Evolutionary conservation across 192 early-diverging fungal species (phyloP).

Genomic region (Rhizophagus sp.): DNA sequence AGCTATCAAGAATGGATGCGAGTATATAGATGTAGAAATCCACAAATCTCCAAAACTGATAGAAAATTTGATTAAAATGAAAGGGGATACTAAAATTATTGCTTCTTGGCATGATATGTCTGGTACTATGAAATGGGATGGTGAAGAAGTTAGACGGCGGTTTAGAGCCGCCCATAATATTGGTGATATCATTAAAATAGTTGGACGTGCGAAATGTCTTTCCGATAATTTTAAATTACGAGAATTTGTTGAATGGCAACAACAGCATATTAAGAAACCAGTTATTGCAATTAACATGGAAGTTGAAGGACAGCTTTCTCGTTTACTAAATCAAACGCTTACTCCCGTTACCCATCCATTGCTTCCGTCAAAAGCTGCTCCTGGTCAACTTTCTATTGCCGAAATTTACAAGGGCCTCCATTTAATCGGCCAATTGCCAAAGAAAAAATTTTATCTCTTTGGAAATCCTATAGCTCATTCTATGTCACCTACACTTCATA

Average conservation of each 20-base stretch:
- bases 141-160: constrained; percentile 50
- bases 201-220: constrained; percentile 74
- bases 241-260: constrained; percentile 55
- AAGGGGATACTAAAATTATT: constrained; percentile 69
- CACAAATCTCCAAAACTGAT: constrained; percentile 40
- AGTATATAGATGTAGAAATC: constrained; percentile 91
- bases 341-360: constrained; percentile 92
- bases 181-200: constrained; percentile 92
- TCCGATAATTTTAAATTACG: constrained; percentile 84
- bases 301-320: constrained; percentile 81
- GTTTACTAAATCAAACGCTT: constrained; percentile 85
- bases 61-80: constrained; percentile 53
- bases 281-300: constrained; percentile 97
- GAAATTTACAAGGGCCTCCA: constrained; percentile 77
- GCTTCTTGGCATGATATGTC: constrained; percentile 89
- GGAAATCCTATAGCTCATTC: constrained; percentile 91
- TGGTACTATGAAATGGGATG: constrained; percentile 65
- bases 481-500: constrained; percentile 90
- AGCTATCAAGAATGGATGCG: constrained; percentile 86
- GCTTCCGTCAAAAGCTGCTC: constrained; percentile 81
- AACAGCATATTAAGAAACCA: constrained; percentile 49
- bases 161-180: constrained; percentile 57
- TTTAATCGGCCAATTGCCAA: constrained; percentile 65
- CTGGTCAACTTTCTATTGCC: constrained; percentile 85
- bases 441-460: constrained; percentile 80